A percentile compares a stretch with the other conserved stretches of the same genome.
Evolutionary conservation across 2,329 filamentous ascomycete genomes (phyloP).

Genomic region (Colletotrichum theobromicola): DNA sequence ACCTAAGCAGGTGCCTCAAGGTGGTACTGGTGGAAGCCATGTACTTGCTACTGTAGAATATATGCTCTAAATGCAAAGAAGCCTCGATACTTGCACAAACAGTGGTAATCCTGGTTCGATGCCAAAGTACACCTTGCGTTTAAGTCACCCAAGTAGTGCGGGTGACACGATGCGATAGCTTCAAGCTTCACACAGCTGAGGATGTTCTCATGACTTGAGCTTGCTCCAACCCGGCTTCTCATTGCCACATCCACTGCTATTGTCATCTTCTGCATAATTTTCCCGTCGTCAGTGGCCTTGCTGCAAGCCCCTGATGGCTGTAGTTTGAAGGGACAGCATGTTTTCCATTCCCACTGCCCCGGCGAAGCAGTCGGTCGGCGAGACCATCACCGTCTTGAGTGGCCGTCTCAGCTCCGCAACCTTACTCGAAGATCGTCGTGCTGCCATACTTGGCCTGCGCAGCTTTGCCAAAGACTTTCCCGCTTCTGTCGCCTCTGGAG

Average conservation of each 20-base stretch:
- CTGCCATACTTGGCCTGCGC: constrained; percentile 88
- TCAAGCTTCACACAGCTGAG: neutral
- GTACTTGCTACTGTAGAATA: neutral
- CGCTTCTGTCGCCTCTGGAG: constrained; percentile 91
- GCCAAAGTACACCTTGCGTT: neutral
- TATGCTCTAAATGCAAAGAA: neutral
- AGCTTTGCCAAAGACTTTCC: constrained; percentile 98
- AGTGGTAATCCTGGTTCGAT: neutral
- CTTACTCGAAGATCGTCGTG: constrained; percentile 90
- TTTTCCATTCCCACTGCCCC: constrained; percentile 75
- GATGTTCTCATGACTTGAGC: neutral
- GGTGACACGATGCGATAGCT: neutral
- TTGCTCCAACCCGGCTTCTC: neutral
- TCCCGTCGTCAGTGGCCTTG: neutral
- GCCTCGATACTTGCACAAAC: neutral
- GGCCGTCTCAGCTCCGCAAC: constrained; percentile 87
- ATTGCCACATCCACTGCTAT: neutral
- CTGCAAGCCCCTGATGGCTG: constrained; percentile 13
- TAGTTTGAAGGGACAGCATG: constrained; percentile 43
- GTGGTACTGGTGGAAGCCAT: neutral
- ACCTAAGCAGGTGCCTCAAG: too few relatives aligned
- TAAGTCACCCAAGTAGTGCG: neutral
- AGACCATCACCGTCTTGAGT: constrained; percentile 91
- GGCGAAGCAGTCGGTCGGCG: constrained; percentile 93
- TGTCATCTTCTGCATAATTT: neutral